Evolutionary conservation across 163 green algal species (phyloP).

Genomic region (Scenedesmus sp.): DNA sequence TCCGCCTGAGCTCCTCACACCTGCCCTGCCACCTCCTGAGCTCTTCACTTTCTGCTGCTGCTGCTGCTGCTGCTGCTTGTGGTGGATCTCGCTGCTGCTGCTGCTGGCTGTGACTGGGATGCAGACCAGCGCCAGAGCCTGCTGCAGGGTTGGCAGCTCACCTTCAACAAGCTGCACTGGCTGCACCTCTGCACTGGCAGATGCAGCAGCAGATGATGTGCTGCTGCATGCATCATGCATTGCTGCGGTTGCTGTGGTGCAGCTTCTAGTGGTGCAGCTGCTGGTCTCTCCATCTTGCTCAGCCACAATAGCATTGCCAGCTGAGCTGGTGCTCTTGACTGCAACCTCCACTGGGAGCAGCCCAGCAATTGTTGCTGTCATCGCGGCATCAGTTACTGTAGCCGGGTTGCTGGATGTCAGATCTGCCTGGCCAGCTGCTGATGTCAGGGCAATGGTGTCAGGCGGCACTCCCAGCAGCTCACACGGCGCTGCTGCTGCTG

Average conservation of each 20-base stretch:
- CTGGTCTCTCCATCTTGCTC: background rate
- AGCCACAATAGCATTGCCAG: background rate
- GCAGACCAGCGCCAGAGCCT: background rate
- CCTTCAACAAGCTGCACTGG: background rate
- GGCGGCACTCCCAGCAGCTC: background rate
- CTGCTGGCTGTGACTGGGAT: background rate
- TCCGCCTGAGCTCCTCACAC: background rate
- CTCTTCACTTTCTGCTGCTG: background rate
- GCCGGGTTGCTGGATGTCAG: background rate
- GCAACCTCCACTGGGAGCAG: background rate
- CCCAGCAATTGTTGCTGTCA: background rate
- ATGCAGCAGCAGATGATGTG: background rate
- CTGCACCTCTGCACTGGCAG: background rate
- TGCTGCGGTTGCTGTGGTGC: background rate
- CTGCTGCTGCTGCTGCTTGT: background rate
- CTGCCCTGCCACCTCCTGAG: background rate
- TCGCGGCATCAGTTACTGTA: background rate
- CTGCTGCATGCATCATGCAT: background rate
- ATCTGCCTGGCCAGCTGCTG: background rate
- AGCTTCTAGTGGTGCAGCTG: background rate
- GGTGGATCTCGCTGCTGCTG: background rate
- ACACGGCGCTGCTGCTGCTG: background rate
- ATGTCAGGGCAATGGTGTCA: background rate
- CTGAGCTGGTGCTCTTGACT: background rate
- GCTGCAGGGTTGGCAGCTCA: background rate